Evolutionary conservation across 2,329 filamentous ascomycete species (phyloP).

Genomic region (Leptosphaerulina australis): DNA sequence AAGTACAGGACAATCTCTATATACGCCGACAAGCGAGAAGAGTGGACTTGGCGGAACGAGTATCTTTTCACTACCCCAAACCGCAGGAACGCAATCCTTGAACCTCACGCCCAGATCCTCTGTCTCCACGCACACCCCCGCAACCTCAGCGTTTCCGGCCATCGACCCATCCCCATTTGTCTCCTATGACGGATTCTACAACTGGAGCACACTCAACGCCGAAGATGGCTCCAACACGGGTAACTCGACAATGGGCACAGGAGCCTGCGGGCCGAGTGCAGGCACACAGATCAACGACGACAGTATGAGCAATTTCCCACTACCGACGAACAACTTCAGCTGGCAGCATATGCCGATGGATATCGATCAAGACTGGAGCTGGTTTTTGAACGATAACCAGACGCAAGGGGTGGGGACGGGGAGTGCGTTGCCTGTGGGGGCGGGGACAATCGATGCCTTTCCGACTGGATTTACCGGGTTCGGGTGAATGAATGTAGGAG

Average conservation of each 20-base stretch:
- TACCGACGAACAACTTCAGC: slow-evolving; percentile 45
- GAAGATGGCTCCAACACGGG: slow-evolving; percentile 11
- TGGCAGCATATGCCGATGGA: slow-evolving; percentile 52
- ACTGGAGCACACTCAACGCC: slow-evolving; percentile 34
- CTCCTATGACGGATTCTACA: slow-evolving; percentile 50
- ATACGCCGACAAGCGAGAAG: slow-evolving; percentile 15
- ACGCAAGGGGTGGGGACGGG: slow-evolving; percentile 12
- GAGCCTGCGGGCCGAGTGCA: slow-evolving; percentile 1
- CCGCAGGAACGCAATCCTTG: neutral
- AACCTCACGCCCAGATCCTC: slow-evolving; percentile 18
- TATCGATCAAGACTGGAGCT: slow-evolving; percentile 51
- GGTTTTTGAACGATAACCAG: slow-evolving; percentile 46
- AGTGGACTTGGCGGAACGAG: neutral
- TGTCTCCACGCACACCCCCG: slow-evolving; percentile 22
- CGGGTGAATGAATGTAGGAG: neutral
- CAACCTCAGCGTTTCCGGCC: slow-evolving; percentile 5
- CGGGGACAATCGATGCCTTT: slow-evolving; percentile 7
- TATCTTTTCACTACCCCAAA: neutral
- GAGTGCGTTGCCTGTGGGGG: neutral
- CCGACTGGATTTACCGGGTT: slow-evolving; percentile 8
- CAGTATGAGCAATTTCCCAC: slow-evolving; percentile 38
- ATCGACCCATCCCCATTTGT: slow-evolving; percentile 40
- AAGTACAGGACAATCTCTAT: neutral
- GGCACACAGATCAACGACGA: slow-evolving; percentile 40
- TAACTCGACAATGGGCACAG: neutral